phyloP scores from a whole-genome alignment of 352 stramenopile species.

The Thraustochytrium sp. region DNA sequence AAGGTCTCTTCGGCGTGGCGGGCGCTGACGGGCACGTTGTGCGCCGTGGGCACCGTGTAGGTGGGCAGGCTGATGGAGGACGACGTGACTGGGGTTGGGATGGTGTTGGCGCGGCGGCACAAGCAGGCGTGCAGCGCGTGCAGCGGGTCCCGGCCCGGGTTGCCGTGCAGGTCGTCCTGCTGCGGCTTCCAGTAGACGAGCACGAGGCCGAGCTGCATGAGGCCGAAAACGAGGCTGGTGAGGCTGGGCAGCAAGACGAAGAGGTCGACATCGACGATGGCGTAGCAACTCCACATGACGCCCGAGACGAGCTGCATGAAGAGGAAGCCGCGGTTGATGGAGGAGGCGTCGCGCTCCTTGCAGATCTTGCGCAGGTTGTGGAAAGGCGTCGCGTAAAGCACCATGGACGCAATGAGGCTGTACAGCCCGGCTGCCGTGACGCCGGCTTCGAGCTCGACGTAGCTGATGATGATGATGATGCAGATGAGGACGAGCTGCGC shows the following conservation, averaged over 20 bases:
- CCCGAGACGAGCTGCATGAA: neutral
- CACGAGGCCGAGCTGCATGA: neutral
- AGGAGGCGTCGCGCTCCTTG: neutral
- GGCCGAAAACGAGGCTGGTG: neutral
- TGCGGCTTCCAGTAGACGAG: no score
- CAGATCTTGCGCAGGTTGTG: neutral
- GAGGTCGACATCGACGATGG: neutral
- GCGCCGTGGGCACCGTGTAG: no score
- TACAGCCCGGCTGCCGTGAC: neutral
- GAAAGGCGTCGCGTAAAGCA: neutral
- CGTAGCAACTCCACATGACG: neutral
- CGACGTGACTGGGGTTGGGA: no score
- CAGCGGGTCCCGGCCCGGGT: no score
- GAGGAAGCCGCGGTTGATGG: conserved; percentile 5
- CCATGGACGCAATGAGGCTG: neutral
- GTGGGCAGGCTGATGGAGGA: no score
- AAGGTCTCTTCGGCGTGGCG: no score
- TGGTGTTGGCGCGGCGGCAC: no score
- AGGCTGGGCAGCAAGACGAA: neutral
- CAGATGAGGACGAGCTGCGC: neutral
- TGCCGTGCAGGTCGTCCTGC: no score
- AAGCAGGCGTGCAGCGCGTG: no score
- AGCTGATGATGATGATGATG: neutral
- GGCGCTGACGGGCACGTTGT: no score
- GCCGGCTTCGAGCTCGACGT: neutral